A percentile compares a stretch with the other conserved stretches of the same genome.
Conservation (phyloP, 2,329 filamentous ascomycete genomes). For the Ascochyta koolunga region DNA sequence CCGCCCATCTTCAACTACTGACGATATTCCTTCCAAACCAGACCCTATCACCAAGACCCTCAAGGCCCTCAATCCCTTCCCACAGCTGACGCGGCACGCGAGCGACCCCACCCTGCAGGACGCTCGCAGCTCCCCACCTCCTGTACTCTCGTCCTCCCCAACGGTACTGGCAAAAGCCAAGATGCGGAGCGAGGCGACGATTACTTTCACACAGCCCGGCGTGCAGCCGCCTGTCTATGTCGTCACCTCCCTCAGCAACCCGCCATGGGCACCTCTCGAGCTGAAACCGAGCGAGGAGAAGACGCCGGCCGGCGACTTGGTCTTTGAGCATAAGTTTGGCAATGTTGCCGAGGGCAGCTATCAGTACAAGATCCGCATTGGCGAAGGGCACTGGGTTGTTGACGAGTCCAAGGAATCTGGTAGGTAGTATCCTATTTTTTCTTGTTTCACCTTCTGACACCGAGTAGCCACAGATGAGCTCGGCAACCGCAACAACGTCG, state of each 20-base stretch:
- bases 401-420: conserved; percentile 67
- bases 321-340: conserved; percentile 64
- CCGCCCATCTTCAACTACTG: conserved; percentile 33
- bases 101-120: conserved; percentile 15
- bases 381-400: conserved; percentile 68
- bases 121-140: not conserved
- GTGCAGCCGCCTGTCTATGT: conserved; percentile 72
- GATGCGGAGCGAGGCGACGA: conserved; percentile 52
- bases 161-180: conserved; percentile 4
- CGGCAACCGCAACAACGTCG: conserved; percentile 62
- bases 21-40: conserved; percentile 31
- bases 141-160: conserved; percentile 5
- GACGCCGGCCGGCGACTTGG: conserved; percentile 59
- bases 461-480: conserved; percentile 56
- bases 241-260: conserved; percentile 70
- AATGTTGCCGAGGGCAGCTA: conserved; percentile 64
- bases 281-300: conserved; percentile 61
- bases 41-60: conserved; percentile 15
- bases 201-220: conserved; percentile 67
- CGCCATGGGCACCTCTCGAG: conserved; percentile 70
- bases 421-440: conserved; percentile 47
- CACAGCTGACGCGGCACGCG: conserved; percentile 23
- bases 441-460: conserved; percentile 21
- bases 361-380: conserved; percentile 77
- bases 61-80: conserved; percentile 2